A percentile compares a stretch with the other conserved stretches of the same genome.
Conservation (phyloP, 192 early-diverging fungal species). For the Dispira parvispora region DNA sequence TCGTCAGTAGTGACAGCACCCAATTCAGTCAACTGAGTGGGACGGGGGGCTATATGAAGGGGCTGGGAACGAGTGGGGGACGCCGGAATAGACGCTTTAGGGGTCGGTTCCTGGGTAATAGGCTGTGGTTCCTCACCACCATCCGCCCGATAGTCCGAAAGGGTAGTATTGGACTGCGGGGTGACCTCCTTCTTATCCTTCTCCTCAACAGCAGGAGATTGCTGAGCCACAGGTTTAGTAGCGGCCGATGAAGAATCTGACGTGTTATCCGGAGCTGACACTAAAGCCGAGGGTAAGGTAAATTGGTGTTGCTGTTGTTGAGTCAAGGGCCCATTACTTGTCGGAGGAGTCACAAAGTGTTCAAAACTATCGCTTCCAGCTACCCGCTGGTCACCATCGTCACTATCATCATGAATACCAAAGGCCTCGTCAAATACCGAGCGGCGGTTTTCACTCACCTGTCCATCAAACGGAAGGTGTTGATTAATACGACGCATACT, state of each 20-base stretch:
- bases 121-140: background rate
- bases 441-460: background rate
- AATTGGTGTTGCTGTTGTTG: background rate
- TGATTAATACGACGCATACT: conserved; percentile 2
- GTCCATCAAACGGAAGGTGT: background rate
- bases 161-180: background rate
- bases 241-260: background rate
- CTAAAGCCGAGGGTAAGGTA: background rate
- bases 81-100: background rate
- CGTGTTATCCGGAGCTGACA: background rate
- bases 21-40: background rate
- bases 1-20: background rate
- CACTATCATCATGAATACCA: conserved; percentile 1
- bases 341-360: background rate
- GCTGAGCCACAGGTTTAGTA: background rate
- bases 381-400: too few relatives aligned
- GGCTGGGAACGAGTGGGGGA: background rate
- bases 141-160: background rate
- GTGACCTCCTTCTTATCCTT: background rate
- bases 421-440: conserved; percentile 10
- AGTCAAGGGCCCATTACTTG: background rate
- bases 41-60: background rate
- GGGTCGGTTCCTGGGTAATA: background rate
- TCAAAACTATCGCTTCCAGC: background rate
- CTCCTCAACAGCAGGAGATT: too few relatives aligned